Percentiles rank a stretch among this genome's conserved stretches.
Conservation (phyloP, 2,329 filamentous ascomycete genomes). For the Penicillium corylophilum region DNA sequence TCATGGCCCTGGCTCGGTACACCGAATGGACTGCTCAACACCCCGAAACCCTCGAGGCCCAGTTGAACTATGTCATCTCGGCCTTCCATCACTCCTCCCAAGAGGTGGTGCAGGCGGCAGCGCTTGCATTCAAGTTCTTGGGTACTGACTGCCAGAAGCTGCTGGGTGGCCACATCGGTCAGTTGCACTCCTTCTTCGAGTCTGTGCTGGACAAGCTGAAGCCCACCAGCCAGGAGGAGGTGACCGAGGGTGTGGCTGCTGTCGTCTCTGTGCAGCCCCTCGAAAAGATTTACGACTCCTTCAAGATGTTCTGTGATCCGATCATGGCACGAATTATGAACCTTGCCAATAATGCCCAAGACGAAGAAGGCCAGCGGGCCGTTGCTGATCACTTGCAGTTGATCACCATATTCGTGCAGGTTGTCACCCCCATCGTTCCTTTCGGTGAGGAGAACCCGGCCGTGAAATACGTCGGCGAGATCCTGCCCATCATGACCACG, state of each 20-base stretch:
- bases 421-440: constrained; percentile 71
- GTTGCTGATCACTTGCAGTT: constrained; percentile 93
- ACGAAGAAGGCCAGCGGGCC: constrained; percentile 79
- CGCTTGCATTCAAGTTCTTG: constrained; percentile 94
- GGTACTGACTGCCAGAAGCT: constrained; percentile 91
- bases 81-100: constrained; percentile 86
- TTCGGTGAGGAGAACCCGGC: constrained; percentile 77
- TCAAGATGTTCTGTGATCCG: constrained; percentile 93
- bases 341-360: constrained; percentile 80
- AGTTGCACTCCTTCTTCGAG: constrained; percentile 90
- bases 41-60: constrained; percentile 84
- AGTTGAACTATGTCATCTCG: constrained; percentile 92
- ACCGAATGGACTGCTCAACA: constrained; percentile 97
- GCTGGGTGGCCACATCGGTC: constrained; percentile 76
- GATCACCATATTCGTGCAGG: constrained; percentile 84
- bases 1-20: constrained; percentile 95
- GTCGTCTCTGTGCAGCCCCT: constrained; percentile 85
- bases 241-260: constrained; percentile 91
- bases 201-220: constrained; percentile 84
- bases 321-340: constrained; percentile 80
- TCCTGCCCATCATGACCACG: constrained; percentile 81
- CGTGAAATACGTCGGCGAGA: constrained; percentile 93
- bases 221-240: constrained; percentile 84
- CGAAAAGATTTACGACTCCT: constrained; percentile 74
- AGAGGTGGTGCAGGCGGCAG: constrained; percentile 88